Percentiles rank a stretch among this genome's conserved stretches.
Evolutionary conservation across 2,329 filamentous ascomycete genomes (phyloP).

Genomic region (Trichoderma arundinaceum): DNA sequence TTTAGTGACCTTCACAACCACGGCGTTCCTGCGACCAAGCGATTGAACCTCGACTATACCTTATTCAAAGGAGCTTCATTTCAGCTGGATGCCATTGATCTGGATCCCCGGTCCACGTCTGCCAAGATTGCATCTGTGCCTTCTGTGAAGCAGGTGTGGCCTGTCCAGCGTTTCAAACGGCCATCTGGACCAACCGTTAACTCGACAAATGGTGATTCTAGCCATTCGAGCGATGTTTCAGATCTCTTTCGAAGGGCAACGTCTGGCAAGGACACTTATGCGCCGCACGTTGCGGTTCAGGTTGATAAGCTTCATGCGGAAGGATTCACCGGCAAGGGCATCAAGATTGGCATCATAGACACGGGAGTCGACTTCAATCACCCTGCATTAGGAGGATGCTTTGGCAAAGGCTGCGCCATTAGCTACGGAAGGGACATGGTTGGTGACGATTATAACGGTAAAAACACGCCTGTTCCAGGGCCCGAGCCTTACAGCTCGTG

Average conservation of each 20-base stretch:
- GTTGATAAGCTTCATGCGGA: slow-evolving; percentile 57
- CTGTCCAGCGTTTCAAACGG: slow-evolving; percentile 41
- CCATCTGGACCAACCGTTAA: slow-evolving; percentile 43
- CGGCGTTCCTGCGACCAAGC: slow-evolving; percentile 38
- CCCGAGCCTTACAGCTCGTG: slow-evolving; percentile 46
- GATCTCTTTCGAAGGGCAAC: not conserved
- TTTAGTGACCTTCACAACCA: not conserved
- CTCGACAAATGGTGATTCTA: slow-evolving; percentile 47
- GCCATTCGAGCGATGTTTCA: slow-evolving; percentile 28
- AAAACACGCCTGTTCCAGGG: slow-evolving; percentile 44
- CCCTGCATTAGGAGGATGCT: slow-evolving; percentile 54
- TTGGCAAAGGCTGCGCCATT: slow-evolving; percentile 53
- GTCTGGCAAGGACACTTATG: not conserved
- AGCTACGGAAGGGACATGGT: slow-evolving; percentile 51
- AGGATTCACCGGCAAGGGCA: slow-evolving; percentile 56
- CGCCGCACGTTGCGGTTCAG: slow-evolving; percentile 60
- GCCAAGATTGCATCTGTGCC: slow-evolving; percentile 49
- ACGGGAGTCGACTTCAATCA: slow-evolving; percentile 56
- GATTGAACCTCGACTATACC: slow-evolving; percentile 55
- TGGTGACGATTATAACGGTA: slow-evolving; percentile 45
- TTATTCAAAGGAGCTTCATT: slow-evolving; percentile 63
- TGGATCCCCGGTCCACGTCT: slow-evolving; percentile 50
- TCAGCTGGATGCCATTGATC: slow-evolving; percentile 53
- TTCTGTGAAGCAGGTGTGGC: slow-evolving; percentile 57
- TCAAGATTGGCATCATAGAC: slow-evolving; percentile 61